These are phyloP conservation scores for Sanghuangporus weigelae DNA, from an alignment of 1,284 basidiomycete species.

Conservation along the genomic window DNA sequence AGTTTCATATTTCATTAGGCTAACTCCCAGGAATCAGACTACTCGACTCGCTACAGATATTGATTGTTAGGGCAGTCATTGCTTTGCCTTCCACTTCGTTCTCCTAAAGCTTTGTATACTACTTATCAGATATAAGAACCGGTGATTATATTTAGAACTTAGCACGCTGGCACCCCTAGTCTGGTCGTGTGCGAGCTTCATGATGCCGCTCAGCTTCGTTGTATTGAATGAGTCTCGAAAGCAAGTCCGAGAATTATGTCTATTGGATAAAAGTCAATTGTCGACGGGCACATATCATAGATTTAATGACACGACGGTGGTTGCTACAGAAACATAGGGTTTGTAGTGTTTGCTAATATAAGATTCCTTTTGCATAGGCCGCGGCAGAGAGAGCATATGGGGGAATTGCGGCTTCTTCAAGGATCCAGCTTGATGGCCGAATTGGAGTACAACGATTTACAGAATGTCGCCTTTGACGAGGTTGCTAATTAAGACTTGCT, in stretches of 20 bases:
- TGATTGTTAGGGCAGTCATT: conserved; percentile 25
- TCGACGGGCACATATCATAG: too few relatives aligned
- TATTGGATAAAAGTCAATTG: too few relatives aligned
- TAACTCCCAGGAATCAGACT: conserved; percentile 43
- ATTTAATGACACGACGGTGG: too few relatives aligned
- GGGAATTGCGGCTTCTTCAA: neutral
- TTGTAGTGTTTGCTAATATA: neutral
- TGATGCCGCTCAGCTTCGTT: too few relatives aligned
- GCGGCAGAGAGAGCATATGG: neutral
- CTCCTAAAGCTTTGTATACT: neutral
- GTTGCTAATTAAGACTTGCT: conserved; percentile 14
- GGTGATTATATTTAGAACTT: too few relatives aligned
- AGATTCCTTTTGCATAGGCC: neutral
- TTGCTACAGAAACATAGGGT: too few relatives aligned
- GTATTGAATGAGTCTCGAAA: too few relatives aligned
- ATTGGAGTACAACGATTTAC: neutral
- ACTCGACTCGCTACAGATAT: conserved; percentile 81
- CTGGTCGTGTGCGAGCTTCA: too few relatives aligned
- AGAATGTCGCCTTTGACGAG: conserved; percentile 1
- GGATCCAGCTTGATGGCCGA: neutral
- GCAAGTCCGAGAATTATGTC: too few relatives aligned
- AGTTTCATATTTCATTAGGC: neutral
- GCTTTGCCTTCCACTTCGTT: neutral
- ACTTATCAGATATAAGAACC: neutral
- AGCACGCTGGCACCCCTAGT: too few relatives aligned